Evolutionary conservation across 768 basidiomycete species (phyloP).

Genomic region (Lactarius trivialis): DNA sequence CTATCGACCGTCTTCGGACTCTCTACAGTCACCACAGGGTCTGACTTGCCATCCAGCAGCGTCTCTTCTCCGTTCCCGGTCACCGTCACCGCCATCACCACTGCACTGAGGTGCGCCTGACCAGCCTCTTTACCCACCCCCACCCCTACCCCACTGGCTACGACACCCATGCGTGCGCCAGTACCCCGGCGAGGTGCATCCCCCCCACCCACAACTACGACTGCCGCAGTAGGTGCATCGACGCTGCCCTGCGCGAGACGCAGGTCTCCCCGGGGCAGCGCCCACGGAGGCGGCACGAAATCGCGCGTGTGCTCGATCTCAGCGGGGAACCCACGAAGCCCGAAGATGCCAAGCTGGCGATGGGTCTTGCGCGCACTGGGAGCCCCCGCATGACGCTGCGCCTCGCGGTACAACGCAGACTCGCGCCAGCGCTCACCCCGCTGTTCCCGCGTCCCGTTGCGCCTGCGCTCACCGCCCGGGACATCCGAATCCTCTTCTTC

Average conservation of each 20-base stretch:
- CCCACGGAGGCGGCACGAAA: conserved; percentile 53
- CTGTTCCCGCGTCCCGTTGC: background rate
- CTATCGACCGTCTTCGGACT: conserved; percentile 11
- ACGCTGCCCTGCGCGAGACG: conserved; percentile 14
- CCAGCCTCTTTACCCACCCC: background rate
- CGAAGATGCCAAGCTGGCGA: conserved; percentile 54
- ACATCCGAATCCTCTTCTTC: background rate
- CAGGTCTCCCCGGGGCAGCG: conserved; percentile 13
- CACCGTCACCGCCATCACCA: background rate
- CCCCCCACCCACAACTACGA: background rate
- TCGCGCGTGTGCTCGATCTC: conserved; percentile 44
- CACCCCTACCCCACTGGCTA: too few species aligned
- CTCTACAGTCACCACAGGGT: conserved; percentile 1
- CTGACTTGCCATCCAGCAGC: conserved; percentile 2
- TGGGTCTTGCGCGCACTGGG: conserved; percentile 43
- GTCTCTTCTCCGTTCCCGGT: conserved; percentile 1
- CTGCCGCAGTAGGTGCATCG: background rate
- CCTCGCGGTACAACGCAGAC: conserved; percentile 39
- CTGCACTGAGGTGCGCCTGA: background rate
- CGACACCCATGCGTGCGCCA: background rate
- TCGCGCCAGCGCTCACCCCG: conserved; percentile 7
- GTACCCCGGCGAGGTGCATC: background rate
- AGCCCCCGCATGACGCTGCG: conserved; percentile 41
- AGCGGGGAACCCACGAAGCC: conserved; percentile 43
- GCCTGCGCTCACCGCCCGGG: background rate